Base-by-base conservation (phyloP, 2,329 filamentous ascomycete genomes). In the Ophiostoma ulmi region DNA sequence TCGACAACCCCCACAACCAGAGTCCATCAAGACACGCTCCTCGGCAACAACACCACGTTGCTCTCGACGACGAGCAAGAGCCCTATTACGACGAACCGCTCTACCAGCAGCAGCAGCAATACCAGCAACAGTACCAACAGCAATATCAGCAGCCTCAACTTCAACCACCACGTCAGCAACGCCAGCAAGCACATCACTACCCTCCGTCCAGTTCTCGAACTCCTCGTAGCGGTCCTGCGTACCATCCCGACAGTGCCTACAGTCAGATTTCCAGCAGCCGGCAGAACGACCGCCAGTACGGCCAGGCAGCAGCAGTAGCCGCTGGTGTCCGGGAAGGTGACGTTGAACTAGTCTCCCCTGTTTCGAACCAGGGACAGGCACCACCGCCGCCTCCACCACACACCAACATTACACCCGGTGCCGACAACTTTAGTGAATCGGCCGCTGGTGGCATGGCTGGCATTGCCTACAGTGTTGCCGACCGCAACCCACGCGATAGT, bases 361-460 rank as follows among this genome's bases (percentile, higher is more conserved):
- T 35, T 26, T 63, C 58, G 3, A 14, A 14, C 36, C 58, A 31
- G 26, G 58, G 31, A 36, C 35, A 36, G 8, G 75, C 72, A 5
- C 68, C 13, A 1, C 71, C 73, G 1, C 75, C 76, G 10, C 75
- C 76, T 17, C 44, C 58, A 70, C 74, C 78, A 31, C 77, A 76
- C 67, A 79, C 77, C 74, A 83, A 80, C 75, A 80, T 83, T 70
- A 90, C 88, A 0, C 87, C 88, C 1, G 89, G 87, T 44, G 84
- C 87, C 72, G 89, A 92, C 79, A 91, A 92, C 77, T 87, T 90
- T 74, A 84, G 89, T 72, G 82, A 87, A 68, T 78, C 82, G 55
- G 87, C 90, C 20, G 83, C 84, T 31, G 90, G 88, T 75, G 90
- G 88, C 70, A 88, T 92, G 78, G 83, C 88, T 39, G 89, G 88